Percentiles rank a stretch among this genome's conserved stretches.
Conservation (phyloP, 805 yeast species). For the Wickerhamomyces silvicola region DNA sequence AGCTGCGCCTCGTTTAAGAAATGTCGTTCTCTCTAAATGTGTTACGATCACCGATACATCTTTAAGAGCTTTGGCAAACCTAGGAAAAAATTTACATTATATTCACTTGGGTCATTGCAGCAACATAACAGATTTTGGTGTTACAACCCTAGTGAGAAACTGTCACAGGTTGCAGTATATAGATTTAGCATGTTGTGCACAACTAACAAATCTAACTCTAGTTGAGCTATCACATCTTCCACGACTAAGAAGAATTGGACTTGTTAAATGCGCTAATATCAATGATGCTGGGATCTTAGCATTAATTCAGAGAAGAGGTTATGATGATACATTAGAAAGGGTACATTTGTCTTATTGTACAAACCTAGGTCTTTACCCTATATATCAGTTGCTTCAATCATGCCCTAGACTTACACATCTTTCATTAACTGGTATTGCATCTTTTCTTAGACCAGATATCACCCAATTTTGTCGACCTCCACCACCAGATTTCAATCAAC, state of each 20-base stretch:
- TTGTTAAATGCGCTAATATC: slow-evolving; percentile 84
- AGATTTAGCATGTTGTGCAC: slow-evolving; percentile 91
- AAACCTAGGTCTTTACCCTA: slow-evolving; percentile 70
- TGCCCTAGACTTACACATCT: slow-evolving; percentile 88
- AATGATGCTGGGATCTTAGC: slow-evolving; percentile 77
- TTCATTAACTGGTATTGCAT: slow-evolving; percentile 84
- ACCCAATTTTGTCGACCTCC: slow-evolving; percentile 86
- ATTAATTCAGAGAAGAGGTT: slow-evolving; percentile 60
- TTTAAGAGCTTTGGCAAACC: slow-evolving; percentile 57
- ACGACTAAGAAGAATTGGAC: slow-evolving; percentile 80
- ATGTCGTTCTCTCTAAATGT: slow-evolving; percentile 87
- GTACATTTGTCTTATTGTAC: slow-evolving; percentile 91
- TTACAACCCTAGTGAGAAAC: slow-evolving; percentile 59
- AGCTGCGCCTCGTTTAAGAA: slow-evolving; percentile 80
- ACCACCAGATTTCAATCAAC: slow-evolving; percentile 84
- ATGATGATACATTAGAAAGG: slow-evolving; percentile 80
- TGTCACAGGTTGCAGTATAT: slow-evolving; percentile 88
- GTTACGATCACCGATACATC: slow-evolving; percentile 78
- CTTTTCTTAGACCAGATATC: slow-evolving; percentile 83
- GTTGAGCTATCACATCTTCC: slow-evolving; percentile 71
- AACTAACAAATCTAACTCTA: slow-evolving; percentile 78
- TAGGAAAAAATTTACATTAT: slow-evolving; percentile 79
- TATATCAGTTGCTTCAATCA: slow-evolving; percentile 61
- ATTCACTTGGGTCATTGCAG: slow-evolving; percentile 93
- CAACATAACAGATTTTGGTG: slow-evolving; percentile 85